Evolutionary conservation across 2,329 filamentous ascomycete species (phyloP), one percentile per base, ranked within the genome.

Genomic region (Diaporthe vexans): DNA sequence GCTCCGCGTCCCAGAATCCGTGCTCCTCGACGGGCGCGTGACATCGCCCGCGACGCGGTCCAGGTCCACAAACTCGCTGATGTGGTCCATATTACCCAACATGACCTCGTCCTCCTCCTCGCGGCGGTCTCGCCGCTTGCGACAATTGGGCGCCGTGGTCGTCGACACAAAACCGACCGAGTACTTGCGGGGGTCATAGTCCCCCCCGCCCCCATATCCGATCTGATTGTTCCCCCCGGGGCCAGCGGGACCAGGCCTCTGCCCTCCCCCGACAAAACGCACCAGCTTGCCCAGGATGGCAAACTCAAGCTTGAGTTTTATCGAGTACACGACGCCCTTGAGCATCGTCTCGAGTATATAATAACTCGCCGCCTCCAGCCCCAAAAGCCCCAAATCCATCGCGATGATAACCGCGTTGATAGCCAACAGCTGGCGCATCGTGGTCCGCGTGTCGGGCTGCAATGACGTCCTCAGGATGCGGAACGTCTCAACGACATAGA

Each of bases 321-420:
- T 69, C 2, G 59, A 57, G 15, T 73, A 73, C 9, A 73, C 71
- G n/a, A 73, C 71, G 46, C 71, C 71, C 33, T 73, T 73, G 26
- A 73, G 71, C 71, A 73, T 73, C 17, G 71, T 73, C 52, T 73
- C 71, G 29, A 73, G 71, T 40, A 73, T 69, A 11, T 73, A 73
- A 8, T 51, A 51, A 9, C 58, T 68, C 21, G 61, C 61, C 8
- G 71, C 59, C 61, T 73, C 71, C 9, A 73, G 21, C 1, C 52
- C 61, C 15, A 73, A 19, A 0, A 73, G 52, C 1, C 52, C 71
- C 15, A 73, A 19, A 40, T 73, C 71, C 71, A 73, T 68, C 5
- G 35, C 21, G n/a, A 73, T 73, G 11, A 73, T 73, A 0, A 43
- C 54, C 7, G 51, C 71, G 21, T 73, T 73, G 40, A 73, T 67